Base-by-base conservation (phyloP, 2,329 filamentous ascomycete species). In the Xylariomycetidae sp. region DNA sequence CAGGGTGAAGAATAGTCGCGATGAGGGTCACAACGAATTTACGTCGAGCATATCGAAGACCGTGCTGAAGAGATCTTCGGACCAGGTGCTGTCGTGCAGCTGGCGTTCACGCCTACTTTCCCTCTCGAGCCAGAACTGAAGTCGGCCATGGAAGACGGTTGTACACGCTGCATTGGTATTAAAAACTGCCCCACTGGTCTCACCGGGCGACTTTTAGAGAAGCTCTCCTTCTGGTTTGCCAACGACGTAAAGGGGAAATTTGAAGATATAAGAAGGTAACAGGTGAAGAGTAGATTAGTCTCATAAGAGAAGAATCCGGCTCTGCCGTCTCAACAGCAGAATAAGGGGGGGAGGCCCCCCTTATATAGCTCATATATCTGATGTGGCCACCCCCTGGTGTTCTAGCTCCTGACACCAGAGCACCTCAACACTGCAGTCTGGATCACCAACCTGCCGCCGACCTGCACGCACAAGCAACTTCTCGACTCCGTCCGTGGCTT, bases 371-470 rank as follows among this genome's bases (percentile, higher is more conserved):
- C n/a, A n/a, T n/a, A n/a, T n/a, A n/a, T n/a, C n/a, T n/a, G n/a
- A n/a, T n/a, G n/a, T n/a, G n/a, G n/a, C n/a, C n/a, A n/a, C n/a
- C n/a, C n/a, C n/a, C n/a, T n/a, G n/a, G n/a, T n/a, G n/a, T n/a
- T n/a, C n/a, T n/a, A n/a, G n/a, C n/a, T n/a, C n/a, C n/a, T n/a
- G n/a, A n/a, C n/a, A n/a, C n/a, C n/a, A 1, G 48, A 59, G 23
- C 36, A 46, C 1, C 33, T 61, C 17, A 75, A 72, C 51, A 72
- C 70, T 27, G 62, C 67, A 1, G 53, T 76, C 1, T 76, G 70
- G 63, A 41, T 77, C 14, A 69, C 65, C 3, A 67, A 70, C 31
- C 59, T 77, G 0, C 67, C 71, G 0, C 55, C 64, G 0, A 43
- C 57, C 33, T 51, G 69, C 25, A 64, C 57, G 2, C 58, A 64